Conservation (phyloP, 2,329 filamentous ascomycete species). For the Epichloe sibirici region DNA sequence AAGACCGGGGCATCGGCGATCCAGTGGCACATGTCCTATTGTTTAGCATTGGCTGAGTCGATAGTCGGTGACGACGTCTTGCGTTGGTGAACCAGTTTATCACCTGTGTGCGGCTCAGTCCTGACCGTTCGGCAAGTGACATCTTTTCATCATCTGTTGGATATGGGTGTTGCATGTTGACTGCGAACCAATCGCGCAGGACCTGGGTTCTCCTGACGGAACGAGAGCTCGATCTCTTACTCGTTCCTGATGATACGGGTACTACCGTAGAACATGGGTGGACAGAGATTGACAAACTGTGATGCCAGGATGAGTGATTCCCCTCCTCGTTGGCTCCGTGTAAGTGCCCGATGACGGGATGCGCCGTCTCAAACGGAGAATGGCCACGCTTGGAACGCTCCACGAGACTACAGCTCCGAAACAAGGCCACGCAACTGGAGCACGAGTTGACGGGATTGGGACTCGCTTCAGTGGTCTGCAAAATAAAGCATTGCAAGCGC, state of each 20-base stretch:
- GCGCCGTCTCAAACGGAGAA: slow-evolving; percentile 32
- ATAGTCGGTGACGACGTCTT: slow-evolving; percentile 31
- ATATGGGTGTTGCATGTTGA: slow-evolving; percentile 34
- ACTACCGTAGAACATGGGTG: background rate
- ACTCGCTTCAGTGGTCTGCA: slow-evolving; percentile 33
- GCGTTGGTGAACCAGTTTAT: slow-evolving; percentile 40
- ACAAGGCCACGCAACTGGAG: slow-evolving; percentile 38
- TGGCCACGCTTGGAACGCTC: slow-evolving; percentile 30
- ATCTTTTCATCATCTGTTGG: slow-evolving; percentile 34
- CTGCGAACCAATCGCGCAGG: slow-evolving; percentile 32
- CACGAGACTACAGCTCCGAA: slow-evolving; percentile 36
- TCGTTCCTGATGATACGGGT: slow-evolving; percentile 9
- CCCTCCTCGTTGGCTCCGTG: slow-evolving; percentile 33
- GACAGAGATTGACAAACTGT: background rate
- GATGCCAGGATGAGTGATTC: slow-evolving; percentile 5
- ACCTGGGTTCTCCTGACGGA: slow-evolving; percentile 33
- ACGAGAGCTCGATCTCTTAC: slow-evolving; percentile 24
- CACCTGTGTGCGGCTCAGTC: slow-evolving; percentile 32
- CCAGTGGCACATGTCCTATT: slow-evolving; percentile 22
- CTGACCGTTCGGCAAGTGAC: slow-evolving; percentile 27
- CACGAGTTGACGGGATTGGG: slow-evolving; percentile 36
- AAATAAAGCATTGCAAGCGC: slow-evolving; percentile 34
- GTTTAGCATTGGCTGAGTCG: slow-evolving; percentile 16
- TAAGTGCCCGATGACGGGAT: slow-evolving; percentile 34
- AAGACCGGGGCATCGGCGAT: slow-evolving; percentile 29